Conservation (phyloP, 1,284 basidiomycete species). For the Malassezia slooffiae region DNA sequence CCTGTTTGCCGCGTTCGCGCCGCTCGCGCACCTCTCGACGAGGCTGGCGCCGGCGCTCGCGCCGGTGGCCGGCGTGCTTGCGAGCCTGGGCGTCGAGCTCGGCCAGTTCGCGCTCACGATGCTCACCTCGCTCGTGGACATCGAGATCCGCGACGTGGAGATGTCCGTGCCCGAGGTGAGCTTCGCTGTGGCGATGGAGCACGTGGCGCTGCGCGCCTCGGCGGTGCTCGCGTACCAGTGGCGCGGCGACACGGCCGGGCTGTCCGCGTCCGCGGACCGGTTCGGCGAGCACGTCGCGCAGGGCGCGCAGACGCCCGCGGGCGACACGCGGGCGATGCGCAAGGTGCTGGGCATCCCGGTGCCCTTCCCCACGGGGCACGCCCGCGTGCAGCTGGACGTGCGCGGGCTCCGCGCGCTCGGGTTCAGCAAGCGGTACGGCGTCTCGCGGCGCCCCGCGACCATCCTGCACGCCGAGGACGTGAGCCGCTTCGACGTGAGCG, state of each 20-base stretch:
- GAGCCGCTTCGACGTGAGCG: background rate
- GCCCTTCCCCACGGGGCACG: background rate
- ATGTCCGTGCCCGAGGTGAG: slow-evolving; percentile 26
- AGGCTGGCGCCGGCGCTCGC: background rate
- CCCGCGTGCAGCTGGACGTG: background rate
- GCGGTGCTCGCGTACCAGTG: slow-evolving; percentile 16
- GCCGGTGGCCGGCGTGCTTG: background rate
- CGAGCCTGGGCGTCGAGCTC: background rate
- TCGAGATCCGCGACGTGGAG: slow-evolving; percentile 30
- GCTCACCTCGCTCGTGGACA: slow-evolving; percentile 29
- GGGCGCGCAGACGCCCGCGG: background rate
- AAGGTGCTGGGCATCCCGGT: background rate
- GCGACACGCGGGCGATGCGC: background rate
- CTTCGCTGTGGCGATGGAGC: slow-evolving; percentile 8
- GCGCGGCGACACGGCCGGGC: slow-evolving; percentile 20
- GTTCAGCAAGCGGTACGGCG: too few relatives aligned
- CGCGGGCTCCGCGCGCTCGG: too few relatives aligned
- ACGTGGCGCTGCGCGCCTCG: background rate
- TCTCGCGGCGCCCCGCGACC: too few relatives aligned
- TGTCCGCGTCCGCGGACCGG: slow-evolving; percentile 14
- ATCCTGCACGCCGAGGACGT: too few relatives aligned
- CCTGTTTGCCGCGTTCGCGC: background rate
- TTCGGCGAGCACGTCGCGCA: slow-evolving; percentile 2
- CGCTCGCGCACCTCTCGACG: background rate
- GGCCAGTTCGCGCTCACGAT: slow-evolving; percentile 16